These are phyloP conservation scores for Starmerella powellii DNA, from an alignment of 805 yeast species.

Conservation along the genomic window DNA sequence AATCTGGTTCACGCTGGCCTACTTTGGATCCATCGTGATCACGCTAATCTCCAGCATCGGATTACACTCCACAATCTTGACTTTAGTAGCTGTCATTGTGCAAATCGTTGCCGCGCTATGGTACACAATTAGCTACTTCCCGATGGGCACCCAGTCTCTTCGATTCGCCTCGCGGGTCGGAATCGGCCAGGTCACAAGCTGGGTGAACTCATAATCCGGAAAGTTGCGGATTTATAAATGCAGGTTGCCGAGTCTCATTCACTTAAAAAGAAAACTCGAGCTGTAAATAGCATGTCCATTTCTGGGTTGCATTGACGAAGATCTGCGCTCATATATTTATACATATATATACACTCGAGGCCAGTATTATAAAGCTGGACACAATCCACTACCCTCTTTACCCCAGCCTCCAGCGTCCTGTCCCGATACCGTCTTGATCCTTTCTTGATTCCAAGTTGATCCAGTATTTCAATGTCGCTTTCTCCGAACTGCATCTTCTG, in stretches of 20 bases:
- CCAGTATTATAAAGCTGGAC: background rate
- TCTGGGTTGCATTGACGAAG: constrained; percentile 35
- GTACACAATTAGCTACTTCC: constrained; percentile 87
- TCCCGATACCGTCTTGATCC: too few relatives aligned
- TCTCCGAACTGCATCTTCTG: constrained; percentile 62
- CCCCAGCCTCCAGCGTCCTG: too few relatives aligned
- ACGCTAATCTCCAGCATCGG: constrained; percentile 71
- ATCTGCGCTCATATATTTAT: constrained; percentile 36
- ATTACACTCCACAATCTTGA: constrained; percentile 58
- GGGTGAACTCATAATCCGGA: constrained; percentile 29
- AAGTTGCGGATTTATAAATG: constrained; percentile 9
- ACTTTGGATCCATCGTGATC: constrained; percentile 63
- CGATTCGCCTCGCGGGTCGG: constrained; percentile 47
- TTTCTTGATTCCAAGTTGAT: too few relatives aligned
- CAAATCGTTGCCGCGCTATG: constrained; percentile 82
- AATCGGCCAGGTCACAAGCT: constrained; percentile 38
- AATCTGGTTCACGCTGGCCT: constrained; percentile 65
- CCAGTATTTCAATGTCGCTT: constrained; percentile 16
- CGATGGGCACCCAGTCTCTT: constrained; percentile 78
- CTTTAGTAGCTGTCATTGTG: constrained; percentile 59
- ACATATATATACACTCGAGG: background rate
- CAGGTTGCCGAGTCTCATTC: too few relatives aligned
- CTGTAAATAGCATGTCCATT: too few relatives aligned
- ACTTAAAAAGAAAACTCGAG: too few relatives aligned
- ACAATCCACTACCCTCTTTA: too few relatives aligned